Percentiles rank a stretch among this genome's conserved stretches.
Conservation (phyloP, 495 filamentous ascomycete genomes). For the Halenospora varia region DNA sequence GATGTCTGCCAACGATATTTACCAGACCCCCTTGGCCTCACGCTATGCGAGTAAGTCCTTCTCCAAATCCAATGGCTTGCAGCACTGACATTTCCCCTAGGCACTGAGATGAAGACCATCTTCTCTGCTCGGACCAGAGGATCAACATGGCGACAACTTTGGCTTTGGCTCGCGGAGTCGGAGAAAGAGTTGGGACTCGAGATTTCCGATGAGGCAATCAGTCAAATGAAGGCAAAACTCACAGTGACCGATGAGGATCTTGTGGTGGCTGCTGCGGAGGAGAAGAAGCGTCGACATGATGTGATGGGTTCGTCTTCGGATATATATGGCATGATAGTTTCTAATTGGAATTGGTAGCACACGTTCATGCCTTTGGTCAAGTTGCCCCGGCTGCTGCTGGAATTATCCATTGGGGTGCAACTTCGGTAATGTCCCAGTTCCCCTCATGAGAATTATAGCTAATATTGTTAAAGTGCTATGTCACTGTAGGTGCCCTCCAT, state of each 20-base stretch:
- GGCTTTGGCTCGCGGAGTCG: slow-evolving; percentile 79
- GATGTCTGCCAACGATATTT: slow-evolving; percentile 65
- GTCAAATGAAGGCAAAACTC: slow-evolving; percentile 69
- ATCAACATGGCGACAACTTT: slow-evolving; percentile 75
- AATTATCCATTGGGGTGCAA: slow-evolving; percentile 74
- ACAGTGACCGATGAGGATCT: slow-evolving; percentile 79
- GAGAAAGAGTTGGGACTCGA: slow-evolving; percentile 65
- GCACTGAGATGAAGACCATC: slow-evolving; percentile 52
- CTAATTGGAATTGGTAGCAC: no score
- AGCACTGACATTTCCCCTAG: slow-evolving; percentile 1
- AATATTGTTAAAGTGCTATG: slow-evolving; percentile 43
- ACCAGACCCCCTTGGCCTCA: slow-evolving; percentile 68
- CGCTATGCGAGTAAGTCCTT: slow-evolving; percentile 62
- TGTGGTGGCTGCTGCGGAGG: slow-evolving; percentile 69
- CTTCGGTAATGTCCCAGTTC: slow-evolving; percentile 34
- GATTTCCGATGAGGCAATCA: slow-evolving; percentile 67
- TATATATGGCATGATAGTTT: background rate
- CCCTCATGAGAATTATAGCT: background rate
- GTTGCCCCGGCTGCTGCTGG: slow-evolving; percentile 77
- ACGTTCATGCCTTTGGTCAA: slow-evolving; percentile 71
- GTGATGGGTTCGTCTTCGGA: slow-evolving; percentile 44
- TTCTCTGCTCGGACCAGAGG: slow-evolving; percentile 70
- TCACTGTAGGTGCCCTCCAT: slow-evolving; percentile 36
- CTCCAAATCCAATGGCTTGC: background rate
- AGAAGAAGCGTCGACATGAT: slow-evolving; percentile 56